Base-by-base conservation (phyloP, 768 basidiomycete species). In the Panus rudis region DNA sequence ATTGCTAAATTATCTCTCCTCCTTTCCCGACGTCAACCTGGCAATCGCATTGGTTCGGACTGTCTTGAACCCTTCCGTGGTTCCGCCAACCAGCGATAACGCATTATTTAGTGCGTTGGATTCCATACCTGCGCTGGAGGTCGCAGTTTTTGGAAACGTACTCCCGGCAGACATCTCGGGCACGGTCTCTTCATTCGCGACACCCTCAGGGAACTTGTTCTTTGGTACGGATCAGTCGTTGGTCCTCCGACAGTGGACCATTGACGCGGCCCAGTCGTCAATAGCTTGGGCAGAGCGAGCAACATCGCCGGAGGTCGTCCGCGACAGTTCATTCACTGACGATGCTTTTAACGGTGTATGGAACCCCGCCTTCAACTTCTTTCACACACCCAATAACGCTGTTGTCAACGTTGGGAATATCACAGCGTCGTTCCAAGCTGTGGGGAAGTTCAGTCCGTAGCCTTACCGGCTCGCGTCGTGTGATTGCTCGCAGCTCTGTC, bases 71-170 rank as follows among this genome's bases (percentile, higher is more conserved):
- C 56, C 58, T 13, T 52, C 59, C 8, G 59, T 63, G 12, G 56
- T 62, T 10, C 73, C 77, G 6, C 75, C 77, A 3, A 50, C 63
- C 4, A 59, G 59, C 16, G 52, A 63, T 20, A 66, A 73, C 8
- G 30, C 59, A 12, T 59, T 78, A 4, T 68, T 62, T 42, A 53
- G 61, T 40, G 63, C 68, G 3, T 52, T 80, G n/a, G 49, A 66
- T 10, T 54, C 62, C 1, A 61, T 83, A 34, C 81, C 79, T 19
- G 47, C 62, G 1, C 53, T 84, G 26, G 81, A 82, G 58, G 76
- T 81, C 3, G 79, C 78, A 1, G 53, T 83, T n/a, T 82, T 83
- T 54, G 81, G 81, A 5, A 63, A 70, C 12, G 57, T 83, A 20
- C 52, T 57, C 12, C 66, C 72, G 14, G 49, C 69, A 3, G 81